Percentiles rank a stretch among this genome's conserved stretches.
phyloP scores from a whole-genome alignment of 257 asterid species.

The Jasminum sambac region DNA sequence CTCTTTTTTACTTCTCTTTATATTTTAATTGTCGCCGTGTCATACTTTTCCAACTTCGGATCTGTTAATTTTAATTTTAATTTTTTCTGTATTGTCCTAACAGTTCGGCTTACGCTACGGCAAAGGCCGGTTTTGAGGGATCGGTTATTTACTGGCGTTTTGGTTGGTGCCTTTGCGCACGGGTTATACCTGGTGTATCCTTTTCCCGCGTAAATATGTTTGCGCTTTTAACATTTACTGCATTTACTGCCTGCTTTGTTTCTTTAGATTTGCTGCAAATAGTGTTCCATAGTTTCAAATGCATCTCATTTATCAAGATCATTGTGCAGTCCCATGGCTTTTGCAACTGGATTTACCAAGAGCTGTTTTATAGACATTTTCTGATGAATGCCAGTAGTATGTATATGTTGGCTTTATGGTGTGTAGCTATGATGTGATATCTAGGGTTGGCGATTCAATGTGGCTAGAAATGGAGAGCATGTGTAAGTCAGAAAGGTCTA shows the following conservation, averaged over 20 bases:
- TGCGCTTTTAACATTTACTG: neutral
- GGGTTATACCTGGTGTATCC: constrained; percentile 78
- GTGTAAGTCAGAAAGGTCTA: neutral
- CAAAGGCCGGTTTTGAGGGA: constrained; percentile 82
- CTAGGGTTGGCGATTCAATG: neutral
- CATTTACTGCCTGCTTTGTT: neutral
- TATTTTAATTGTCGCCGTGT: neutral
- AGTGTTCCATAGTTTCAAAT: neutral
- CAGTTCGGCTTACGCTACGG: constrained; percentile 56
- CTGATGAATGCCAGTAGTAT: neutral
- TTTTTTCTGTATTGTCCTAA: neutral
- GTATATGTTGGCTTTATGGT: neutral
- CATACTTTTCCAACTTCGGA: neutral
- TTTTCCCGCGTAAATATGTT: constrained; percentile 8
- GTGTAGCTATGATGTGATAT: neutral
- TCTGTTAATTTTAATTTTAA: neutral
- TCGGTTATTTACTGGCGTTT: constrained; percentile 63
- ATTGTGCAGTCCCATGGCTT: neutral
- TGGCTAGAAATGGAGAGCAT: neutral
- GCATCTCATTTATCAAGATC: constrained; percentile 2
- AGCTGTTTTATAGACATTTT: neutral
- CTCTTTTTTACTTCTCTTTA: neutral
- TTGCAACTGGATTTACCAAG: neutral
- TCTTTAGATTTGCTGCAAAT: neutral
- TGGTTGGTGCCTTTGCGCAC: constrained; percentile 81